phyloP scores from a whole-genome alignment of 495 filamentous ascomycete genomes.

The Diplogelasinospora grovesii region DNA sequence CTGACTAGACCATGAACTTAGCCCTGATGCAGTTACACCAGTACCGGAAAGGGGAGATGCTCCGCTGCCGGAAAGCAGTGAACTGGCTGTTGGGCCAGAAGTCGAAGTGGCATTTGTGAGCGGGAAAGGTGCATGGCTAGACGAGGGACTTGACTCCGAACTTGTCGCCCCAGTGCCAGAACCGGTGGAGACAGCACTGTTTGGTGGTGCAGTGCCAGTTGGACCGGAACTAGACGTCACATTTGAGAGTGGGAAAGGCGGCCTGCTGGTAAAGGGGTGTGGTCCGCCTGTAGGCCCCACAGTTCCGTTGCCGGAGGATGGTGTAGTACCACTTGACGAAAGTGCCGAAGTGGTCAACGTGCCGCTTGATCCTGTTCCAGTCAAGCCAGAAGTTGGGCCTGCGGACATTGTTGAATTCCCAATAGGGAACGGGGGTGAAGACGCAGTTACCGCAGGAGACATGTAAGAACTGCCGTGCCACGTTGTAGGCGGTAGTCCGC shows the following conservation, averaged over 20 bases:
- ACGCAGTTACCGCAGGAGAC: background rate
- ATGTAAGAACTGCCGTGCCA: background rate
- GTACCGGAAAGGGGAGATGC: background rate
- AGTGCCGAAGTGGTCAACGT: background rate
- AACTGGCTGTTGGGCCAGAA: background rate
- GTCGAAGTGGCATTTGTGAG: background rate
- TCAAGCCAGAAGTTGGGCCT: slow-evolving; percentile 1
- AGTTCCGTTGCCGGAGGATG: background rate
- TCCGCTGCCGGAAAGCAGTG: too few species aligned
- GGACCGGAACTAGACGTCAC: slow-evolving; percentile 2
- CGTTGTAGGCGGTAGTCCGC: too few species aligned
- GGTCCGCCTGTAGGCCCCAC: background rate
- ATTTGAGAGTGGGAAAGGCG: slow-evolving; percentile 11
- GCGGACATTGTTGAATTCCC: slow-evolving; percentile 7
- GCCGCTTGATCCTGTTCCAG: background rate
- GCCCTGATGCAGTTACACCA: background rate
- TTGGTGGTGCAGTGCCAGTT: slow-evolving; percentile 1
- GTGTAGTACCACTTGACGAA: background rate
- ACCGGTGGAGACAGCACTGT: background rate
- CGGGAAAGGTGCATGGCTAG: slow-evolving; percentile 2
- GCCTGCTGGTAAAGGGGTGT: background rate
- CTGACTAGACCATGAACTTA: background rate
- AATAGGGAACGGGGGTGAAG: slow-evolving; percentile 7
- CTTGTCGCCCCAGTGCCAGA: background rate
- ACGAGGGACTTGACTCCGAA: background rate